A percentile compares a stretch with the other conserved stretches of the same genome.
Evolutionary conservation across 345 rosid genomes (phyloP).

Genomic region (Populus davidiana): DNA sequence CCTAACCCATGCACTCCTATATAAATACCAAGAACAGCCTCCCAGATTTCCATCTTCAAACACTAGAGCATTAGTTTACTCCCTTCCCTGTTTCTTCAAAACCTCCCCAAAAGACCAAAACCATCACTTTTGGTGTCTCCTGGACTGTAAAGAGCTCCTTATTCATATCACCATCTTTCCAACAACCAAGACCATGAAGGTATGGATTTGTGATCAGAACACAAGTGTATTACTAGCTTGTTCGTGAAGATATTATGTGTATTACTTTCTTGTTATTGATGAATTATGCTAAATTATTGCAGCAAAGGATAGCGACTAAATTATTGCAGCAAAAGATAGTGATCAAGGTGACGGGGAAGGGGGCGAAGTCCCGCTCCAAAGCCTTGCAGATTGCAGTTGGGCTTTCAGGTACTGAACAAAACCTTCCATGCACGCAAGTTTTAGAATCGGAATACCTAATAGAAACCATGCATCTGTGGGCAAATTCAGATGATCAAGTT

Average conservation of each 20-base stretch:
- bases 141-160: no score
- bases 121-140: no score
- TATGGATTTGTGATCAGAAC: neutral
- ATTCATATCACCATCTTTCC: neutral
- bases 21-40: no score
- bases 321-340: constrained; percentile 20
- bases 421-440: neutral
- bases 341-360: constrained; percentile 10
- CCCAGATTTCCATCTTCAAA: no score
- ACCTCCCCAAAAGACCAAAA: no score
- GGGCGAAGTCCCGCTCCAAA: constrained; percentile 16
- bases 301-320: no score
- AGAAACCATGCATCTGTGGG: neutral
- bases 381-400: constrained; percentile 27
- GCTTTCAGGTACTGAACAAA: constrained; percentile 8
- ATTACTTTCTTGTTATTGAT: neutral
- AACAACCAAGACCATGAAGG: neutral
- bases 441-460: neutral
- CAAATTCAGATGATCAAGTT: neutral
- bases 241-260: neutral
- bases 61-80: no score
- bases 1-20: no score
- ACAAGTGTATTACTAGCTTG: no score
- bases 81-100: no score
- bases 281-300: neutral